Evolutionary conservation across 371 early-diverging fungal genomes (phyloP).

Genomic region (Apophysomyces ossiformis): DNA sequence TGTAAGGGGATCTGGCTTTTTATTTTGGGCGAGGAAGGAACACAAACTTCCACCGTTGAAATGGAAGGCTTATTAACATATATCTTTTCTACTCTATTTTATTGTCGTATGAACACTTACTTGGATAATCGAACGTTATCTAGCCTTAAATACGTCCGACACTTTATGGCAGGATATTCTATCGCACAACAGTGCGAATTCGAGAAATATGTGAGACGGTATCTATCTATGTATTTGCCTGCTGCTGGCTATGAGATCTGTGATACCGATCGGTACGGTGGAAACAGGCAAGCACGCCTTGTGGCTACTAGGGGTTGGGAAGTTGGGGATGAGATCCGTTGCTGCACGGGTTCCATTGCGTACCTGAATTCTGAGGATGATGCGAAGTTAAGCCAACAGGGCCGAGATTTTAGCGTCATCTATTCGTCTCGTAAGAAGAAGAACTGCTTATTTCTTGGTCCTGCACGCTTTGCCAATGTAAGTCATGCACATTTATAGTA

Average conservation of each 20-base stretch:
- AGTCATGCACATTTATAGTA: slow-evolving; percentile 6
- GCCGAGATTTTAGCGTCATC: slow-evolving; percentile 87
- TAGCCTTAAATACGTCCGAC: slow-evolving; percentile 36
- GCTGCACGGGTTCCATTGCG: slow-evolving; percentile 77
- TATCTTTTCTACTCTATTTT: neutral
- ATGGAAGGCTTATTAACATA: neutral
- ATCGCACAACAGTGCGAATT: slow-evolving; percentile 26
- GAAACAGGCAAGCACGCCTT: slow-evolving; percentile 78
- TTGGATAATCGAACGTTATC: neutral
- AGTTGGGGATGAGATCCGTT: slow-evolving; percentile 70
- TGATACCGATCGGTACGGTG: slow-evolving; percentile 72
- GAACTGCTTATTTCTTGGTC: slow-evolving; percentile 84
- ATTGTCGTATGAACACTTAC: neutral
- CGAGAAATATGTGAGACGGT: slow-evolving; percentile 33
- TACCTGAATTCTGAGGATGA: slow-evolving; percentile 69
- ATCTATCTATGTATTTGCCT: slow-evolving; percentile 55
- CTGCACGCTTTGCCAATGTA: slow-evolving; percentile 90
- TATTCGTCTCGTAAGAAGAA: slow-evolving; percentile 65
- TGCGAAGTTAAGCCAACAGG: slow-evolving; percentile 56
- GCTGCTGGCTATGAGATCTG: slow-evolving; percentile 79
- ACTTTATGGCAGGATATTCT: slow-evolving; percentile 20
- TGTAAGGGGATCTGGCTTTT: too few species aligned
- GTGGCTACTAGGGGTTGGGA: slow-evolving; percentile 74
- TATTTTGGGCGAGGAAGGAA: too few species aligned
- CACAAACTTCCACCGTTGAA: neutral